Evolutionary conservation across 306 rosid genomes (phyloP).

Genomic region (Malus orientalis): DNA sequence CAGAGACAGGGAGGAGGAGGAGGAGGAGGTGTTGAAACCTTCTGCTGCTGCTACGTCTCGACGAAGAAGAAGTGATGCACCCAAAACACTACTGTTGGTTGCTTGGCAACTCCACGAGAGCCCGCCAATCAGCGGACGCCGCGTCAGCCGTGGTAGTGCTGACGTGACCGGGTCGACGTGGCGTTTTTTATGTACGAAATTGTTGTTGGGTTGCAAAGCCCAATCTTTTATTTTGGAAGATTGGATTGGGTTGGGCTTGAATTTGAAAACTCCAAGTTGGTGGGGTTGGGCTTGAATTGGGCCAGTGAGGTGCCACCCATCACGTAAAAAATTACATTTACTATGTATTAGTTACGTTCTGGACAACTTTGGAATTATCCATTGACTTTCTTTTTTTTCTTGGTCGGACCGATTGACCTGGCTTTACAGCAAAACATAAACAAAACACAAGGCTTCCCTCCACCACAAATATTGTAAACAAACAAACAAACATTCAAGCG

Average conservation of each 20-base stretch:
- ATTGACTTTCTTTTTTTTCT: background rate
- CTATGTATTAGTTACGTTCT: background rate
- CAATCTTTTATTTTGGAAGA: background rate
- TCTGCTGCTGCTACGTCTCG: background rate
- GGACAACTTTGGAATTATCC: background rate
- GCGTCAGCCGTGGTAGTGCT: background rate
- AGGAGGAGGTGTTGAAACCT: background rate
- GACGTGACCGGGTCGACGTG: background rate
- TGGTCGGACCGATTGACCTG: background rate
- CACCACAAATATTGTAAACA: background rate
- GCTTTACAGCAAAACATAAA: background rate
- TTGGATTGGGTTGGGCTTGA: background rate
- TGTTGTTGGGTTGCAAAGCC: background rate
- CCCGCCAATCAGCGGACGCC: background rate
- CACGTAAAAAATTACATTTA: no score
- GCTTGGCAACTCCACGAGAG: background rate
- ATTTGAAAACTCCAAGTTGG: background rate
- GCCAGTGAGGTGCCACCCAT: no score
- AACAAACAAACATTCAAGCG: background rate
- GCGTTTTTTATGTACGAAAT: background rate
- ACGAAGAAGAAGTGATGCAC: background rate
- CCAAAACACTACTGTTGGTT: background rate
- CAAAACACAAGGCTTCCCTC: background rate
- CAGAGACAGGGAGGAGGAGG: background rate
- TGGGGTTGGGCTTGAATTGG: background rate